These are phyloP conservation scores for Uncinocarpus reesii DNA, from an alignment of 2,329 filamentous ascomycete species.

Conservation along the genomic window DNA sequence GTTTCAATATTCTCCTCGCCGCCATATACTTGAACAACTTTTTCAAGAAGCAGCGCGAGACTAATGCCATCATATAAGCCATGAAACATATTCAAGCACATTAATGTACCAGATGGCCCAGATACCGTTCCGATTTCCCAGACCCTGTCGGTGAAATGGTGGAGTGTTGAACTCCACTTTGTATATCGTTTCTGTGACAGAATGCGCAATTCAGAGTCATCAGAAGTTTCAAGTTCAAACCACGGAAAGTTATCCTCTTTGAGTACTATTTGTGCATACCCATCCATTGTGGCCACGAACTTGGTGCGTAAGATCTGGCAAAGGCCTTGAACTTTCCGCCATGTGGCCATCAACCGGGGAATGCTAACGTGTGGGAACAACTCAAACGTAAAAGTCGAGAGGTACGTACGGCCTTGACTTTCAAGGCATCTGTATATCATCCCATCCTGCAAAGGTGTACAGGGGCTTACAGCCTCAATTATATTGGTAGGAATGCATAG, in stretches of 20 bases:
- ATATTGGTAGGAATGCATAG: constrained; percentile 44
- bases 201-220: constrained; percentile 25
- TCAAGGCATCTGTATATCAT: constrained; percentile 64
- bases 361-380: constrained; percentile 42
- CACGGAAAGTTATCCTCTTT: constrained; percentile 38
- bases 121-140: constrained; percentile 28
- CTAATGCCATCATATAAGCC: constrained; percentile 79
- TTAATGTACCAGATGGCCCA: constrained; percentile 24
- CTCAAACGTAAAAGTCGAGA: constrained; percentile 60
- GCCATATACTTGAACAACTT: constrained; percentile 47
- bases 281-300: constrained; percentile 64
- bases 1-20: constrained; percentile 25
- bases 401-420: constrained; percentile 54
- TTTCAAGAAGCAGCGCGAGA: constrained; percentile 55
- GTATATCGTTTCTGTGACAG: constrained; percentile 31
- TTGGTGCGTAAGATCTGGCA: constrained; percentile 60
- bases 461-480: constrained; percentile 67
- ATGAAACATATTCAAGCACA: constrained; percentile 69
- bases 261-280: constrained; percentile 63
- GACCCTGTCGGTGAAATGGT: constrained; percentile 27
- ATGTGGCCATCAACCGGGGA: constrained; percentile 45
- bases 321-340: constrained; percentile 43
- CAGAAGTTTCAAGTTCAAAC: constrained; percentile 29
- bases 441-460: constrained; percentile 75
- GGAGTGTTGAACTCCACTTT: constrained; percentile 48